Evolutionary conservation across 768 basidiomycete genomes (phyloP).

Genomic region (Omphalotus guepiniiformis): DNA sequence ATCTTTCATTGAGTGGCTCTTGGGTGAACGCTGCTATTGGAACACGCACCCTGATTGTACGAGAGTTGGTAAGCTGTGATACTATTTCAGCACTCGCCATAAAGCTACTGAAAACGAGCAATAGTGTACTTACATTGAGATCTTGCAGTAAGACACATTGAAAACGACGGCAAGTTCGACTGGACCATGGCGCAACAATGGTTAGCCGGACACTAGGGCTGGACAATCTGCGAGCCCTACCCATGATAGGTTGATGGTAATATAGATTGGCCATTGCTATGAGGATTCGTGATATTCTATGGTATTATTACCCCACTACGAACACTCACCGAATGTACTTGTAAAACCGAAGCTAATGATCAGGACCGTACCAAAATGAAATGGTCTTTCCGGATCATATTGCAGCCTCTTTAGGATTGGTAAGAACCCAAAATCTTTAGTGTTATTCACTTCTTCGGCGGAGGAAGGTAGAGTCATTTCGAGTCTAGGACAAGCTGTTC

Average conservation of each 20-base stretch:
- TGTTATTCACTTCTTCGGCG: too few relatives aligned
- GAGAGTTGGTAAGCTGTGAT: constrained; percentile 45
- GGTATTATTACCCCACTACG: neutral
- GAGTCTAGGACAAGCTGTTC: too few relatives aligned
- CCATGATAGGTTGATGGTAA: constrained; percentile 78
- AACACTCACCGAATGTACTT: constrained; percentile 50
- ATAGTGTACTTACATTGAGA: constrained; percentile 33
- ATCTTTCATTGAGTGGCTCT: neutral
- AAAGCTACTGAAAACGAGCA: neutral
- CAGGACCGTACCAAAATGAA: constrained; percentile 47
- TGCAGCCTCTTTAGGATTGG: constrained; percentile 57
- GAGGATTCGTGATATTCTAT: neutral
- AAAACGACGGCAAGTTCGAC: constrained; percentile 42
- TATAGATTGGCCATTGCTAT: constrained; percentile 70
- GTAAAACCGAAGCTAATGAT: constrained; percentile 61
- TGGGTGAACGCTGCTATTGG: neutral
- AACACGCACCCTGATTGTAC: constrained; percentile 56
- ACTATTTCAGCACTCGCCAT: constrained; percentile 11
- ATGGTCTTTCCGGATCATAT: constrained; percentile 44
- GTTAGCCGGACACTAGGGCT: neutral
- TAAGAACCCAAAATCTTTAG: constrained; percentile 59
- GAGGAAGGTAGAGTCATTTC: too few relatives aligned
- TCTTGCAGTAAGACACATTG: constrained; percentile 32
- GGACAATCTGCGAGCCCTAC: constrained; percentile 29
- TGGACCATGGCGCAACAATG: constrained; percentile 13